Evolutionary conservation across 176 grass and related monocot genomes (phyloP).

Genomic region (Oryza glaberrima): DNA sequence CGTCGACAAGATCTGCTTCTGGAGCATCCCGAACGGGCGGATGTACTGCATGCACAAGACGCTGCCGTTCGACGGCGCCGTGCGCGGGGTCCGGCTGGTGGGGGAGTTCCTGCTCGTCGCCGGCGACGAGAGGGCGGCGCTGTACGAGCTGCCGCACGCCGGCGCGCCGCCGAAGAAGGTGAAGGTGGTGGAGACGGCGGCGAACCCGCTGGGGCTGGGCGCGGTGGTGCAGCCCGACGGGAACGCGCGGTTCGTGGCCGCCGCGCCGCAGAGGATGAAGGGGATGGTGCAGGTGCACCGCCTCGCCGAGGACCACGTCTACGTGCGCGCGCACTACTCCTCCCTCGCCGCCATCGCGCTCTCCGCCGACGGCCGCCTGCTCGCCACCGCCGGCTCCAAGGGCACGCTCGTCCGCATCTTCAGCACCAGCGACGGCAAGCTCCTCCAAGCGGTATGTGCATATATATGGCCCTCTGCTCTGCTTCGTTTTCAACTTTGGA

Average conservation of each 20-base stretch:
- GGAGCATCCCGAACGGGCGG: neutral
- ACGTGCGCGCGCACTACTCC: conserved; percentile 55
- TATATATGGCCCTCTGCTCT: no score
- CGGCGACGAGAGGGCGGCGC: conserved; percentile 39
- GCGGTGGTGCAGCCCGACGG: conserved; percentile 49
- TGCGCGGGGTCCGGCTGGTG: conserved; percentile 50
- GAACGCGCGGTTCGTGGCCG: conserved; percentile 47
- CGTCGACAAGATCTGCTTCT: neutral
- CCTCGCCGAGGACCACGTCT: conserved; percentile 34
- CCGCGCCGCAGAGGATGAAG: conserved; percentile 48
- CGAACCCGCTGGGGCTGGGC: conserved; percentile 68
- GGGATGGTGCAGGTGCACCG: conserved; percentile 52
- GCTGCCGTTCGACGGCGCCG: conserved; percentile 2
- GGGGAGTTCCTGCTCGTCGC: conserved; percentile 51
- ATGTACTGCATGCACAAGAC: neutral
- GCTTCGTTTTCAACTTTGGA: neutral
- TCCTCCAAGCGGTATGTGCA: conserved; percentile 58
- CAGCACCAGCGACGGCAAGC: conserved; percentile 53
- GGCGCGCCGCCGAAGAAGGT: conserved; percentile 11
- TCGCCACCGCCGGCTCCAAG: conserved; percentile 73
- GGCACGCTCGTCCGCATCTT: conserved; percentile 75
- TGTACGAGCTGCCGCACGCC: conserved; percentile 35
- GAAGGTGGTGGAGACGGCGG: conserved; percentile 58
- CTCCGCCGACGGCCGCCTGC: conserved; percentile 63
- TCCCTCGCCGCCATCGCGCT: conserved; percentile 58